Conservation (phyloP, 768 basidiomycete genomes). For the Hygrophorus russula region DNA sequence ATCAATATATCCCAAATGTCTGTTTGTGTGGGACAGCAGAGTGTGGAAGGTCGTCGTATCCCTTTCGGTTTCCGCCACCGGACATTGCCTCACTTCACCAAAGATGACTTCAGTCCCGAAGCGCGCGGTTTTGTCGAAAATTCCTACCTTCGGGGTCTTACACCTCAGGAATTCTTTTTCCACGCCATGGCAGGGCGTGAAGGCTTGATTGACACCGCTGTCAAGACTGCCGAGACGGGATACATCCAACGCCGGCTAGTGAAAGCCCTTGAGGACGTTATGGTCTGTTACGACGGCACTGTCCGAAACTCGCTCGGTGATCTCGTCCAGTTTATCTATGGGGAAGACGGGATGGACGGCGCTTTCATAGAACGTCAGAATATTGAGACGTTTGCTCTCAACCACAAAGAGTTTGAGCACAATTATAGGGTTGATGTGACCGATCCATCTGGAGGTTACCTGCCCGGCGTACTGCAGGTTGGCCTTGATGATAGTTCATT, state of each 20-base stretch:
- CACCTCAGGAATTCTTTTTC: slow-evolving; percentile 99
- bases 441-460: slow-evolving; percentile 70
- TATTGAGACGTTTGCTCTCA: slow-evolving; percentile 81
- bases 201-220: slow-evolving; percentile 97
- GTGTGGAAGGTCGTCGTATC: slow-evolving; percentile 95
- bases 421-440: slow-evolving; percentile 94
- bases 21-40: slow-evolving; percentile 96
- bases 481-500: slow-evolving; percentile 79
- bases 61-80: slow-evolving; percentile 98
- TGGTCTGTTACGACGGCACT: slow-evolving; percentile 96
- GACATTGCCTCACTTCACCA: slow-evolving; percentile 92
- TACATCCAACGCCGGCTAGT: slow-evolving; percentile 98
- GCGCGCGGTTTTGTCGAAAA: slow-evolving; percentile 98
- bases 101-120: slow-evolving; percentile 97
- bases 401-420: slow-evolving; percentile 75
- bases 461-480: slow-evolving; percentile 70
- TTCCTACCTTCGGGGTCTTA: slow-evolving; percentile 91
- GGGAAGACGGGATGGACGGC: slow-evolving; percentile 99
- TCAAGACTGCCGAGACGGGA: slow-evolving; percentile 99
- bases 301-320: slow-evolving; percentile 96
- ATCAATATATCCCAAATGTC: slow-evolving; percentile 99
- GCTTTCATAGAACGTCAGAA: slow-evolving; percentile 94
- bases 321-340: slow-evolving; percentile 92
- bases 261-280: slow-evolving; percentile 95
- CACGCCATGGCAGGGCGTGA: slow-evolving; percentile 99